phyloP scores from a whole-genome alignment of 176 grass and related monocot species.

The Calamus simplicifolius region DNA sequence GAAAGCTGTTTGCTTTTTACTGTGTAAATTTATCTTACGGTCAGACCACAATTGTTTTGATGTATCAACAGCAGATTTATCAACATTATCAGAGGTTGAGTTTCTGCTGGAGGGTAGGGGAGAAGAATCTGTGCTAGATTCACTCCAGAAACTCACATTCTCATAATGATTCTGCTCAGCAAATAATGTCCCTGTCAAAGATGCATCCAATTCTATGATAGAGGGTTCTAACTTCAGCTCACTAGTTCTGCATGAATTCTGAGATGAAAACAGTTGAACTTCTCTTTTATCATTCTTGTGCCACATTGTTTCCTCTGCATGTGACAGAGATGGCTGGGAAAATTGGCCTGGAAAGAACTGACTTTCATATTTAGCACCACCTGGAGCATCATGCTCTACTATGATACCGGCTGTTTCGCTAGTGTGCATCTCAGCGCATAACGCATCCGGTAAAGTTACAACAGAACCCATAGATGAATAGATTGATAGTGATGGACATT shows the following conservation, averaged over 20 bases:
- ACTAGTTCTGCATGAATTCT: slow-evolving; percentile 39
- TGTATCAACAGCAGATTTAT: slow-evolving; percentile 34
- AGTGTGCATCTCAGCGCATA: slow-evolving; percentile 23
- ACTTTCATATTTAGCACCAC: slow-evolving; percentile 18
- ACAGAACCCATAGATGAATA: slow-evolving; percentile 20
- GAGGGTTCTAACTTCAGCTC: slow-evolving; percentile 29
- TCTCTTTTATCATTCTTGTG: slow-evolving; percentile 33
- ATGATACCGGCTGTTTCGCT: slow-evolving; percentile 32
- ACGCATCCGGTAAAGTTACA: slow-evolving; percentile 24
- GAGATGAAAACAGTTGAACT: slow-evolving; percentile 14
- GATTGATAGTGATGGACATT: slow-evolving; percentile 17
- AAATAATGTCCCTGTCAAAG: slow-evolving; percentile 24
- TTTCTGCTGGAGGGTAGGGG: slow-evolving; percentile 79
- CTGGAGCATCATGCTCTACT: slow-evolving; percentile 12
- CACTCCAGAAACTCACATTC: slow-evolving; percentile 49
- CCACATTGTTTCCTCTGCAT: slow-evolving; percentile 20
- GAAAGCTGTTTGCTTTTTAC: not conserved
- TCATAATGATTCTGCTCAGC: slow-evolving; percentile 41
- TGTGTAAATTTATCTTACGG: slow-evolving; percentile 14
- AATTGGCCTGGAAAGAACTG: slow-evolving; percentile 26
- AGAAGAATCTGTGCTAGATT: slow-evolving; percentile 94
- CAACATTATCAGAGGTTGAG: slow-evolving; percentile 46
- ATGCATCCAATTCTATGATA: slow-evolving; percentile 25
- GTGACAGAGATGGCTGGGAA: slow-evolving; percentile 24
- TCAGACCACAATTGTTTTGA: slow-evolving; percentile 34